A percentile compares a stretch with the other conserved stretches of the same genome.
Evolutionary conservation across 75 land plant species (phyloP).

Genomic region (Cryptomeria japonica): DNA sequence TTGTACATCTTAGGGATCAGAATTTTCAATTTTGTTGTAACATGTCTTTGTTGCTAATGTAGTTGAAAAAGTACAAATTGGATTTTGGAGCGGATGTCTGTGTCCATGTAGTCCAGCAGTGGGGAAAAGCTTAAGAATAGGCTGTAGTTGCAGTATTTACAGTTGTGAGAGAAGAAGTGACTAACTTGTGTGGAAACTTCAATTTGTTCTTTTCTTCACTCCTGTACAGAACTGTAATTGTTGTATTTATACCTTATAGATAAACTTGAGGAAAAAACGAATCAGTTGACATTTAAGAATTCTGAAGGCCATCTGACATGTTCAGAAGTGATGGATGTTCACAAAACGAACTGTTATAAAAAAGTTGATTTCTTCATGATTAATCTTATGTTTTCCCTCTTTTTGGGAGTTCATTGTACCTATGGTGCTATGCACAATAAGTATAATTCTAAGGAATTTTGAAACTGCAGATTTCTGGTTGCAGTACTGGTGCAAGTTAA

Average conservation of each 20-base stretch:
- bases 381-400: not conserved
- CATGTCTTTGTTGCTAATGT: not conserved
- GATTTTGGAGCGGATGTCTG: not conserved
- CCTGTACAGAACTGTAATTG: not conserved
- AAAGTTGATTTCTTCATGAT: not conserved
- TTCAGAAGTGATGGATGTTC: not conserved
- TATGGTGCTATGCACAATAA: not conserved
- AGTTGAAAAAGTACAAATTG: not conserved
- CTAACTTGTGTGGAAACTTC: not conserved
- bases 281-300: too few species aligned
- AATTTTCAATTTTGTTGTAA: not conserved
- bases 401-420: not conserved
- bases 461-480: not conserved
- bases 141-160: not conserved
- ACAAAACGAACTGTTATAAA: not conserved
- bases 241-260: not conserved
- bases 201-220: not conserved
- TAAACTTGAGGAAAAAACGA: too few species aligned
- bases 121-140: not conserved
- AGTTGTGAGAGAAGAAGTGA: not conserved
- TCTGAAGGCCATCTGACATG: too few species aligned
- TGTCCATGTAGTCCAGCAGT: not conserved
- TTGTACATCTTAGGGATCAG: not conserved
- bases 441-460: not conserved
- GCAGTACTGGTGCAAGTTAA: not conserved